Base-by-base conservation (phyloP, 2,329 filamentous ascomycete genomes). In the Colletotrichum spaethianum region DNA sequence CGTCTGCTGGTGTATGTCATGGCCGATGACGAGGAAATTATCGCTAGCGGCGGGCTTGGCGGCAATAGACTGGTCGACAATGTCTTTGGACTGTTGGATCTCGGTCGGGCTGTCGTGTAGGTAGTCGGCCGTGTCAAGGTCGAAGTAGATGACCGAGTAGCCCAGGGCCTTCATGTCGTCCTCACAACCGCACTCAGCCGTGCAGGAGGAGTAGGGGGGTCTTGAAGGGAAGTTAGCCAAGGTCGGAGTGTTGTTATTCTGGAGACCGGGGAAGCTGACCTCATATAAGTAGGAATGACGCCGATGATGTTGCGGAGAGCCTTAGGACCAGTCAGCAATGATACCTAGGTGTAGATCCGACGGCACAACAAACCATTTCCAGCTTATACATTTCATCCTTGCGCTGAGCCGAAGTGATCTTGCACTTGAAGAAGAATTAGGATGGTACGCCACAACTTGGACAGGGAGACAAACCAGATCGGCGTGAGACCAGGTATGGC, bases 291-390 rank as follows among this genome's bases (percentile, higher is more conserved):
- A 50, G 88, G 87, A 74, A 87, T 84, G 74, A 84, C 84, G 63
- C 86, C 87, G 26, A 89, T 77, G 68, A 89, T 86, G 79, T 89
- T 89, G 73, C 84, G 83, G 52, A 89, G 77, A 48, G 87, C 87
- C 69, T 72, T 16, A 40, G 26, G 83, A 86, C 86, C 86, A 77
- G 86, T 86, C 74, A 80, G 75, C 78, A 88, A 86, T 70, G 5
- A 18, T 28, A n/a, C n/a, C n/a, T n/a, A 28, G 4, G 18, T 28
- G 18, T 53, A 28, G 1, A n/a, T 40, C 5, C 11, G 2, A 40
- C 20, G 52, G 18, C 14, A 26, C 5, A 26, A 16, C 52, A 28
- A 26, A 63, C 69, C 67, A 73, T 71, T 33, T 73, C 70, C 20
- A 71, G 50, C 55, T 73, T 73, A 40, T 73, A 73, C 67, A 71